Evolutionary conservation across 352 stramenopile genomes (phyloP).

Genomic region (Plasmopara muralis): DNA sequence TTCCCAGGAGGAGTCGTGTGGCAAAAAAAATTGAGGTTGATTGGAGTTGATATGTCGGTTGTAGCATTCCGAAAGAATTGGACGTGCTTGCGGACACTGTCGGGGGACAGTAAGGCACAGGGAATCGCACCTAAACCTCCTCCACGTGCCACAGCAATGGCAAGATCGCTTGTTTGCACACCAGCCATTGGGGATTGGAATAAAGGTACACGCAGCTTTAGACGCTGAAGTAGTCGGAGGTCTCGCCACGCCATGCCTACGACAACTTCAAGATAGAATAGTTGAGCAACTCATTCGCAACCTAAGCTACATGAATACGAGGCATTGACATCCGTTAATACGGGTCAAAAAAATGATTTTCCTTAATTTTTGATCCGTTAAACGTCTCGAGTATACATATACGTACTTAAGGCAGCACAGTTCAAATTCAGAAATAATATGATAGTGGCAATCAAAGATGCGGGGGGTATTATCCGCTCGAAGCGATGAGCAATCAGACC

Average conservation of each 20-base stretch:
- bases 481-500: no score
- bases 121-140: slow-evolving; percentile 49
- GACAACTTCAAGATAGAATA: no score
- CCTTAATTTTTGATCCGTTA: no score
- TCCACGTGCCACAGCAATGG: slow-evolving; percentile 22
- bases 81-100: slow-evolving; percentile 21
- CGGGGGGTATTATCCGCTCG: no score
- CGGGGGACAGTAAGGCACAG: slow-evolving; percentile 24
- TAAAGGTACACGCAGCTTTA: slow-evolving; percentile 21
- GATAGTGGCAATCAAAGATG: no score
- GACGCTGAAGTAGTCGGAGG: slow-evolving; percentile 16
- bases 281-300: no score
- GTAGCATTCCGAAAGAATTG: slow-evolving; percentile 27
- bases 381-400: no score
- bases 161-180: slow-evolving; percentile 29
- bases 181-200: slow-evolving; percentile 54
- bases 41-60: slow-evolving; percentile 9
- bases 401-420: no score
- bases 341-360: no score
- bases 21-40: slow-evolving; percentile 69
- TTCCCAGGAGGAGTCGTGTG: slow-evolving; percentile 18
- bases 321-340: no score
- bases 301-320: no score
- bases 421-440: no score
- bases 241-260: slow-evolving; percentile 23